Evolutionary conservation across 805 yeast species (phyloP).

Genomic region (Blastobotrys mokoenaii): DNA sequence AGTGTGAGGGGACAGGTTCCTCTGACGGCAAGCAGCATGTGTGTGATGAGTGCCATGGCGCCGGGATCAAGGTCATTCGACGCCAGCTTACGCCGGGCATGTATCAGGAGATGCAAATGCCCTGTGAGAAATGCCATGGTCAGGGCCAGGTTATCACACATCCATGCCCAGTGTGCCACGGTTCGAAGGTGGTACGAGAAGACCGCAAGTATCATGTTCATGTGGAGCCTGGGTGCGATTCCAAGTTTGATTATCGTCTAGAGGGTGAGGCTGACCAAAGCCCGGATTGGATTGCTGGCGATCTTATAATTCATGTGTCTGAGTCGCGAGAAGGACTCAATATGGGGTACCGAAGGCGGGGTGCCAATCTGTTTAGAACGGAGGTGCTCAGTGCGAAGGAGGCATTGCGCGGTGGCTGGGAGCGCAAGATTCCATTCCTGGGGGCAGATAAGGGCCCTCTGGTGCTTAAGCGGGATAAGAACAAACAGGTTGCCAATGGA

Average conservation of each 20-base stretch:
- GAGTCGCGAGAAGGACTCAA: slow-evolving; percentile 47
- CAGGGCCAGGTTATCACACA: slow-evolving; percentile 58
- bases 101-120: slow-evolving; percentile 74
- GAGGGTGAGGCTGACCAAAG: slow-evolving; percentile 75
- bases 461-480: slow-evolving; percentile 42
- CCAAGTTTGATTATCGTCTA: slow-evolving; percentile 49
- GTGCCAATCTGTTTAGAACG: slow-evolving; percentile 64
- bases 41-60: slow-evolving; percentile 68
- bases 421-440: slow-evolving; percentile 53
- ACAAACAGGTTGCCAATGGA: slow-evolving; percentile 51
- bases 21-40: slow-evolving; percentile 61
- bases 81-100: slow-evolving; percentile 84
- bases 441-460: slow-evolving; percentile 44
- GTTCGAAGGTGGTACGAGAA: slow-evolving; percentile 53
- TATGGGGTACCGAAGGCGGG: slow-evolving; percentile 81
- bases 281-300: slow-evolving; percentile 81
- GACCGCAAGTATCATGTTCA: slow-evolving; percentile 50
- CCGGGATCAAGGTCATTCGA: slow-evolving; percentile 56
- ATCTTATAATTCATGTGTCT: slow-evolving; percentile 50
- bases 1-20: slow-evolving; percentile 80
- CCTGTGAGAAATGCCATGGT: slow-evolving; percentile 77
- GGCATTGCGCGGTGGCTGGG: slow-evolving; percentile 77
- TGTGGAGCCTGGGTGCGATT: slow-evolving; percentile 61
- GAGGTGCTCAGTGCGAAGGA: slow-evolving; percentile 69
- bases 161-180: slow-evolving; percentile 63